Base-by-base conservation (phyloP, 495 filamentous ascomycete genomes). In the Rostrohypoxylon terebratum region DNA sequence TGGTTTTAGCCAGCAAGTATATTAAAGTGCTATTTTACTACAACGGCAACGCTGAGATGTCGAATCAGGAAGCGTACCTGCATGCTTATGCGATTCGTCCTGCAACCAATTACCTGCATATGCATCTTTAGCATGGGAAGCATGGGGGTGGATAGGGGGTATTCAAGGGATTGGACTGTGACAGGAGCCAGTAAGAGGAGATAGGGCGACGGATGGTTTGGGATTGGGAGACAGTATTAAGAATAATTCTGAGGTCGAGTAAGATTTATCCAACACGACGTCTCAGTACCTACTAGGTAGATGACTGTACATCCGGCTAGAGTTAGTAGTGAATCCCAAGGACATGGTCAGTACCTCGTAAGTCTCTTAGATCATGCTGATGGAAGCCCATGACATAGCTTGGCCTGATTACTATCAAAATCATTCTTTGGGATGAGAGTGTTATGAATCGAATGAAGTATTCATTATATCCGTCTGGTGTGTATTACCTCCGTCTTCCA, bases 81-180 rank as follows among this genome's bases (percentile, higher is more conserved):
- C 50, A 54, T 54, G 51, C 31, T 34, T 16, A 55, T 55, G 51
- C 51, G 4, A 28, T 31, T 55, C 28, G 14, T 55, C 28, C n/a
- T 55, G 31, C 51, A 53, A 53, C 23, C 23, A 8, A 55, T 55
- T 55, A 11, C 51, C 25, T 55, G 28, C 51, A 55, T 55, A 20
- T 18, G 21, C 47, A 21, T 50, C 18, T 4, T 21, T 14, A 11
- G n/a, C 10, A 50, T 21, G 8, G 3, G 47, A 50, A 20, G n/a
- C 10, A 50, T 21, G 7, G 4, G 47, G 25, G 47, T 50, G 47
- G 47, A 50, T 50, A 11, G 20, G 16, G 16, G 20, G 47, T 20
- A 23, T 50, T 21, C 16, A 23, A 50, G 47, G 47, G 14, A 42
- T 38, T 38, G 36, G 13, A 11, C 13, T 42, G 38, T n/a, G 38